Conservation (phyloP, 495 filamentous ascomycete genomes). For the Opeltia flavorubescens region DNA sequence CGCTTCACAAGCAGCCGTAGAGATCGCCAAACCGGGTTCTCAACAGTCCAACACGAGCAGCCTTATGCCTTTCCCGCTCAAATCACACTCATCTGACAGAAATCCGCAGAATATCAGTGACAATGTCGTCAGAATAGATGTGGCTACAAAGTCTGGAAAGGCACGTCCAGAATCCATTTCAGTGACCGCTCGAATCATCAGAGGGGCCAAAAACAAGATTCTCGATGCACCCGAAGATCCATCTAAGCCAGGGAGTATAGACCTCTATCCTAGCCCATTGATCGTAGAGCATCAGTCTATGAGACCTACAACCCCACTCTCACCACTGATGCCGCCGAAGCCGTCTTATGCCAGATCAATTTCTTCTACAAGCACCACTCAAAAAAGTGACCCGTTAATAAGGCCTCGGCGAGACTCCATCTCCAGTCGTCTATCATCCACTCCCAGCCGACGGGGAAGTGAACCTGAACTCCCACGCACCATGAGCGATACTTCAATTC, state of each 20-base stretch:
- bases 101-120: slow-evolving; percentile 4
- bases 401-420: slow-evolving; percentile 20
- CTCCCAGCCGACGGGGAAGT: slow-evolving; percentile 25
- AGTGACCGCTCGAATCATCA: slow-evolving; percentile 65
- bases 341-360: slow-evolving; percentile 12
- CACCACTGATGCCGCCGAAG: slow-evolving; percentile 13
- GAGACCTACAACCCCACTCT: slow-evolving; percentile 3
- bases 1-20: slow-evolving; percentile 2
- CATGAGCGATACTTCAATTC: slow-evolving; percentile 23
- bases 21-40: slow-evolving; percentile 18
- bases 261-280: slow-evolving; percentile 57
- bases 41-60: neutral
- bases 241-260: slow-evolving; percentile 34
- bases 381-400: slow-evolving; percentile 8
- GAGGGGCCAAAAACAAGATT: slow-evolving; percentile 33
- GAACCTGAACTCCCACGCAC: slow-evolving; percentile 26
- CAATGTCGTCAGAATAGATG: slow-evolving; percentile 3
- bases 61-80: slow-evolving; percentile 14
- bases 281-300: slow-evolving; percentile 48
- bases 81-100: slow-evolving; percentile 14
- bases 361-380: slow-evolving; percentile 13
- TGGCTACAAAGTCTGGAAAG: slow-evolving; percentile 9
- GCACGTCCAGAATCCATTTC: slow-evolving; percentile 57
- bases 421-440: slow-evolving; percentile 20
- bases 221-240: slow-evolving; percentile 24